Conservation (phyloP, 495 filamentous ascomycete species). For the Tetracladium marchalianum region DNA sequence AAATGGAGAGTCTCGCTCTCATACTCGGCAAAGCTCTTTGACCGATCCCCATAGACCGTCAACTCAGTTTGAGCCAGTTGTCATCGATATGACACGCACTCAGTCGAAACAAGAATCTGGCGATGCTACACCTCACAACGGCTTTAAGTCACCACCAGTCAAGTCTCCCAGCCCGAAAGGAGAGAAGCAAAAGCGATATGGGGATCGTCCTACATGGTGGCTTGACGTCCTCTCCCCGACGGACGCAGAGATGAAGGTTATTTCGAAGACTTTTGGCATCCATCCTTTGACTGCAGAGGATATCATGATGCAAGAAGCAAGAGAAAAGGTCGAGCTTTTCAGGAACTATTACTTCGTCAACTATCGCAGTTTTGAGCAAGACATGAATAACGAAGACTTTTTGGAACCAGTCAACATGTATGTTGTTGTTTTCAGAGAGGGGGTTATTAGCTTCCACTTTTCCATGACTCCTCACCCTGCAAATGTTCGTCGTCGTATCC, state of each 20-base stretch:
- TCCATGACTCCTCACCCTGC: slow-evolving; percentile 86
- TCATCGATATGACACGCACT: neutral
- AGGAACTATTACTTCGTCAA: slow-evolving; percentile 97
- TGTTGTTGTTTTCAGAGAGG: slow-evolving; percentile 91
- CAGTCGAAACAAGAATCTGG: slow-evolving; percentile 6
- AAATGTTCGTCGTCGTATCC: slow-evolving; percentile 86
- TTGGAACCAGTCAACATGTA: slow-evolving; percentile 97
- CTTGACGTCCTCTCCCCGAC: slow-evolving; percentile 86
- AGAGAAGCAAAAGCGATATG: slow-evolving; percentile 58
- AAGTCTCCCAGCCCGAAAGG: slow-evolving; percentile 7
- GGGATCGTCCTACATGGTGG: slow-evolving; percentile 91
- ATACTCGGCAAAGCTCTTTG: slow-evolving; percentile 15
- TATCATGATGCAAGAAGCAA: slow-evolving; percentile 92
- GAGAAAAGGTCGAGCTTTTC: slow-evolving; percentile 97
- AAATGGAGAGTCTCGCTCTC: slow-evolving; percentile 16
- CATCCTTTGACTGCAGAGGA: slow-evolving; percentile 93
- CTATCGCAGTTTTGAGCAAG: slow-evolving; percentile 94
- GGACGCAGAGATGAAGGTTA: slow-evolving; percentile 81
- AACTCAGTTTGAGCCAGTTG: too few relatives aligned
- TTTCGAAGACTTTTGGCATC: slow-evolving; percentile 88
- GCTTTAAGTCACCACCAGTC: slow-evolving; percentile 1
- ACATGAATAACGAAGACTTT: slow-evolving; percentile 75
- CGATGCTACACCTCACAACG: slow-evolving; percentile 11
- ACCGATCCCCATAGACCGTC: slow-evolving; percentile 2
- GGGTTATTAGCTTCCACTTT: slow-evolving; percentile 93